Evolutionary conservation across 805 yeast species (phyloP).

Genomic region (Blastobotrys americana): DNA sequence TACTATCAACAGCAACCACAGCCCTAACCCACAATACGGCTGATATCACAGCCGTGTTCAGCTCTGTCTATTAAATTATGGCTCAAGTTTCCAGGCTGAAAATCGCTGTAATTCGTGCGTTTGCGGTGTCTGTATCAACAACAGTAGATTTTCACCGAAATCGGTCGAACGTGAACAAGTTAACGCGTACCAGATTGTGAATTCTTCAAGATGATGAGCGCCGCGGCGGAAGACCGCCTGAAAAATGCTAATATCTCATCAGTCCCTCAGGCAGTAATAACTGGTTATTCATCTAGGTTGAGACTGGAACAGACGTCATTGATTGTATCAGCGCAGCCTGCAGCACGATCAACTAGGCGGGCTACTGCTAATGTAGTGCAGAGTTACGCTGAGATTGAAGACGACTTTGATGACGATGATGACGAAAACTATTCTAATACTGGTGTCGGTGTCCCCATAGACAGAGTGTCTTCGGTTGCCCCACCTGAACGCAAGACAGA

Average conservation of each 20-base stretch:
- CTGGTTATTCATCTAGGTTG: slow-evolving; percentile 66
- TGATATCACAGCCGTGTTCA: no score
- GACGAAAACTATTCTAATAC: slow-evolving; percentile 25
- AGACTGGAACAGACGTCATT: slow-evolving; percentile 69
- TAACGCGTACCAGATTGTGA: no score
- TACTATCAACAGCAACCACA: no score
- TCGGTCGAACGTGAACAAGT: no score
- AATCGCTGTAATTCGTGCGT: no score
- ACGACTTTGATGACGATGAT: slow-evolving; percentile 49
- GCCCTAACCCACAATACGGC: no score
- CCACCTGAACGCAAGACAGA: slow-evolving; percentile 21
- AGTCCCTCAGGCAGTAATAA: slow-evolving; percentile 64
- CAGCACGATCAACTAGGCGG: slow-evolving; percentile 68
- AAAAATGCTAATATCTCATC: neutral
- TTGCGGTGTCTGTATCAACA: no score
- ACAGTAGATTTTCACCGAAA: no score
- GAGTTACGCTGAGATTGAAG: slow-evolving; percentile 79
- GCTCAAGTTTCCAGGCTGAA: no score
- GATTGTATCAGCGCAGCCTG: slow-evolving; percentile 63
- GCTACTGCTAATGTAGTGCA: slow-evolving; percentile 49
- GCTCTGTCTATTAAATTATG: no score
- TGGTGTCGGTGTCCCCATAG: neutral
- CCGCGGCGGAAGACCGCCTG: neutral
- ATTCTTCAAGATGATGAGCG: neutral
- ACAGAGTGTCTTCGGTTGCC: slow-evolving; percentile 14